Evolutionary conservation across 257 asterid genomes (phyloP), one percentile per base, ranked within the genome.

Genomic region (Solanum tarapatanum): DNA sequence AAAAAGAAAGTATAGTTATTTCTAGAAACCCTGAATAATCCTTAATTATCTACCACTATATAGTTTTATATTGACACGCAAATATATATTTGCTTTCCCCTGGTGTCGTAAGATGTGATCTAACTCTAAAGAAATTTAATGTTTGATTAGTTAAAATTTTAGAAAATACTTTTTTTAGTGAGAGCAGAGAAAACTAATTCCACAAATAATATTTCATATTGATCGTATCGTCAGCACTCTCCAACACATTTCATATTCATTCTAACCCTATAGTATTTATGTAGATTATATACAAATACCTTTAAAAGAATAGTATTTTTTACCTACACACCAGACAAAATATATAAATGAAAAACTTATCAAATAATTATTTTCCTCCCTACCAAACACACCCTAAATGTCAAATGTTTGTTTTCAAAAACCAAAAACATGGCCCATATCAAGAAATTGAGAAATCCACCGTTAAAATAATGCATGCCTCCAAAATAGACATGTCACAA

Each of bases 241-340:
- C 8, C 0, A 62, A n/a, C 16, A 24, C 8, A 24, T 5, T 1
- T 11, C 0, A 66, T 64, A 11, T 2, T 24, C 8, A 64, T 0
- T 0, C 16, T 0, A n/a, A 11, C 0, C 1, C 32, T 5, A 0
- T 64, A 11, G 3, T 24, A 24, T 64, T n/a, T 24, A 0, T 24
- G 2, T 26, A 24, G 7, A 11, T 24, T 66, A 24, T 24, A 66
- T 5, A 24, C 2, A 66, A 23, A 24, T 24, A 1, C 6, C 11
- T 66, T 41, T 36, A 36, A 36, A 0, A 36, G 9, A 36, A 36
- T 36, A 36, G 0, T 36, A 11, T 24, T 6, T 66, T 66, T 66
- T 66, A 11, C 8, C 0, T 64, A 24, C 17, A 0, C 11, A 24
- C 0, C 3, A 62, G 0, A 24, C 2, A 60, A 8, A 23, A 8